Base-by-base conservation (phyloP, 768 basidiomycete species). In the Infundibulicybe gibba region DNA sequence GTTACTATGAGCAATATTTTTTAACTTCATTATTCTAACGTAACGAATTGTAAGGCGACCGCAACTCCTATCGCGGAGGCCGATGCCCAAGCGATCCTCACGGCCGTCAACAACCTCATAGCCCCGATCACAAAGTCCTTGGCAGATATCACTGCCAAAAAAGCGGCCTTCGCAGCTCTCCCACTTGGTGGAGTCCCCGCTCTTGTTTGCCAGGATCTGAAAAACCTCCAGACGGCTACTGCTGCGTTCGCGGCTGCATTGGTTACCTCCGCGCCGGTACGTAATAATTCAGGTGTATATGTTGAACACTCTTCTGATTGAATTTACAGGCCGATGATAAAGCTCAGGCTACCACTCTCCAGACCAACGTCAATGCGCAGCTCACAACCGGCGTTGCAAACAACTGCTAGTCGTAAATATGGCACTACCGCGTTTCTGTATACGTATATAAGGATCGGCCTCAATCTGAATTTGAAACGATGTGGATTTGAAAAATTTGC, bases 181-280 rank as follows among this genome's bases (percentile, higher is more conserved):
- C 65, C 66, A 33, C 42, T 68, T 43, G 59, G 59, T 20, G 63
- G 65, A 16, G 40, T 65, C 34, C 52, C 62, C 10, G 61, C 61
- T 25, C 50, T 70, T n/a, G 57, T 68, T 43, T 54, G 53, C 10
- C 47, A 54, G 40, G 68, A 70, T 48, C 57, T 70, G 3, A 45
- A 44, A 16, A 53, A 42, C 25, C 59, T 69, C 45, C 54, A 54
- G 14, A 41, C 54, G 13, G 47, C 40, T 47, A 62, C 63, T 10
- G 41, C 35, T 17, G 48, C 49, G 20, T 63, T 67, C 41, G 48
- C 56, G 6, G 50, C 33, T 17, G 58, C 61, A 6, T 39, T 55
- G 32, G 45, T 55, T 43, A 53, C 41, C 14, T 40, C 44, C 19
- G 57, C 63, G 1, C 64, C 66, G 1, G 65, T 68, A 55, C n/a